Evolutionary conservation across 331 rosid species (phyloP).

Genomic region (Malus hybrid): DNA sequence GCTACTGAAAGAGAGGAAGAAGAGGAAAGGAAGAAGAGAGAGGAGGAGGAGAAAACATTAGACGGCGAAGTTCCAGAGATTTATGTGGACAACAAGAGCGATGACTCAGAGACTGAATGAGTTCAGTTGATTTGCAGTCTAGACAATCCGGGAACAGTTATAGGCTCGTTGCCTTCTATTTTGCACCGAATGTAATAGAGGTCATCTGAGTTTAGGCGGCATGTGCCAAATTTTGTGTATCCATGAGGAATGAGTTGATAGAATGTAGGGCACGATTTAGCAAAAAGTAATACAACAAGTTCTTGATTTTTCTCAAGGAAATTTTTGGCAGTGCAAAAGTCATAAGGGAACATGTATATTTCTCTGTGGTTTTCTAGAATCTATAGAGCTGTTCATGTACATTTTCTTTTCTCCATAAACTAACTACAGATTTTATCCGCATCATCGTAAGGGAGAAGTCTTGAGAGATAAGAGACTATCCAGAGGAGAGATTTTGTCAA

Average conservation of each 20-base stretch:
- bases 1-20: slow-evolving; percentile 41
- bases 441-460: slow-evolving; percentile 54
- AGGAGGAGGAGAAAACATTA: slow-evolving; percentile 22
- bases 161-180: not conserved
- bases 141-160: not conserved
- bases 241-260: not conserved
- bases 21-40: slow-evolving; percentile 34
- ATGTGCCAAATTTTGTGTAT: not conserved
- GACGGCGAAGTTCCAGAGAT: slow-evolving; percentile 19
- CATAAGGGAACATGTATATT: not conserved
- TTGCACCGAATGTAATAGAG: not conserved
- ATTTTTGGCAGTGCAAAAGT: not conserved
- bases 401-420: not conserved
- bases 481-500: slow-evolving; percentile 27
- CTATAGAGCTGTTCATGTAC: not conserved
- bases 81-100: slow-evolving; percentile 29
- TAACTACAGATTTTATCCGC: not conserved
- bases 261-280: not conserved
- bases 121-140: not conserved
- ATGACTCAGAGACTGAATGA: slow-evolving; percentile 26
- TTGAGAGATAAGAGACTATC: slow-evolving; percentile 46
- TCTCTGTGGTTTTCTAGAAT: not conserved
- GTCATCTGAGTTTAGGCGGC: not conserved
- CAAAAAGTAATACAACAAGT: not conserved
- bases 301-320: no score